Evolutionary conservation across 2,329 filamentous ascomycete species (phyloP).

Genomic region (Cercospora canescens): DNA sequence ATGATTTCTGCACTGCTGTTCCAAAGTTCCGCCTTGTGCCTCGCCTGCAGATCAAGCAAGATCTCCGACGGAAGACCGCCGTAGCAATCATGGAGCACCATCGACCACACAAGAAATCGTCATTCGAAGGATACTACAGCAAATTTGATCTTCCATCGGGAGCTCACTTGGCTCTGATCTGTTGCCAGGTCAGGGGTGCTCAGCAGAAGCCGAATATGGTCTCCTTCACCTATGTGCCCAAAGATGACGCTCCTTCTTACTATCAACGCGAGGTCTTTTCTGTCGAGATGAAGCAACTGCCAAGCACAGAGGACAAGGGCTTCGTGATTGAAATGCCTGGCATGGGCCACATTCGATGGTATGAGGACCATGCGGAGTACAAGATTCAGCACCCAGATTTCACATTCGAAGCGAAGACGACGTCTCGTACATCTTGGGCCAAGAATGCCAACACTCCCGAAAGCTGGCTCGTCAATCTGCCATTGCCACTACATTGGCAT

Average conservation of each 20-base stretch:
- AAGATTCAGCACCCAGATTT: slow-evolving; percentile 37
- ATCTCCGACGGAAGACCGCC: not conserved
- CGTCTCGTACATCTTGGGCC: slow-evolving; percentile 42
- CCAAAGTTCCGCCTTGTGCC: not conserved
- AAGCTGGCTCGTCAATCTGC: slow-evolving; percentile 46
- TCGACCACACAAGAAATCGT: slow-evolving; percentile 42
- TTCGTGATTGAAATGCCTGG: slow-evolving; percentile 45
- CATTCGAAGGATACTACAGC: slow-evolving; percentile 54
- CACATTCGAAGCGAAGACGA: slow-evolving; percentile 43
- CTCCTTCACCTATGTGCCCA: slow-evolving; percentile 52
- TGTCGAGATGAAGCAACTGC: slow-evolving; percentile 40
- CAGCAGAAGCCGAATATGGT: slow-evolving; percentile 44
- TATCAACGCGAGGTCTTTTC: slow-evolving; percentile 48
- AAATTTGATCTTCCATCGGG: slow-evolving; percentile 51
- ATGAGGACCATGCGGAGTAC: slow-evolving; percentile 40
- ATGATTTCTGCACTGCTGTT: not conserved
- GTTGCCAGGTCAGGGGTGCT: slow-evolving; percentile 49
- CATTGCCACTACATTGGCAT: slow-evolving; percentile 54
- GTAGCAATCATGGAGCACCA: slow-evolving; percentile 41
- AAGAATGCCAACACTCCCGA: slow-evolving; percentile 44
- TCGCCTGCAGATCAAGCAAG: not conserved
- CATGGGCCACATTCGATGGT: slow-evolving; percentile 41
- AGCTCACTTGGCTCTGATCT: slow-evolving; percentile 48
- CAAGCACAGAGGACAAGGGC: slow-evolving; percentile 31
- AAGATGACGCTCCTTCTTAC: slow-evolving; percentile 32